Evolutionary conservation across 2,329 filamentous ascomycete genomes (phyloP).

Genomic region (Fusarium concolor): DNA sequence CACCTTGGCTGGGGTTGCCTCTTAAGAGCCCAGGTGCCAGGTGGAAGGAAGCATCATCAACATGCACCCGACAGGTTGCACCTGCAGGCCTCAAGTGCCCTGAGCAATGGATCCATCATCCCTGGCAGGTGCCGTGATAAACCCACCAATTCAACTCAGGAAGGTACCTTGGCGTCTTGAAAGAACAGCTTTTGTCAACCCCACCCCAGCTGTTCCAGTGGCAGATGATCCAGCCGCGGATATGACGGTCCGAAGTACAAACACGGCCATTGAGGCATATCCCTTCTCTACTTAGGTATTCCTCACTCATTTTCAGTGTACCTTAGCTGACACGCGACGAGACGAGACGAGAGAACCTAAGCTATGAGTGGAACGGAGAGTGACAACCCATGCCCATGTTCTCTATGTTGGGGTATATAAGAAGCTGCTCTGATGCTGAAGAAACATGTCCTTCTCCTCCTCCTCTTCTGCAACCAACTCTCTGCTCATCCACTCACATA

Average conservation of each 20-base stretch:
- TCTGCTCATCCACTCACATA: background rate
- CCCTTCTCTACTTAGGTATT: conserved; percentile 14
- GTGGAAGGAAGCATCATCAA: conserved; percentile 15
- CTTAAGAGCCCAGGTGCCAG: conserved; percentile 2
- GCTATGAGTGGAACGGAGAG: conserved; percentile 30
- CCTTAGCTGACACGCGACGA: conserved; percentile 20
- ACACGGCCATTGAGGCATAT: conserved; percentile 34
- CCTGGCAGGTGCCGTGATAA: conserved; percentile 25
- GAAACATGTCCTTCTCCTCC: conserved; percentile 4
- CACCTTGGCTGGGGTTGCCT: conserved; percentile 22
- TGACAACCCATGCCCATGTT: conserved; percentile 28
- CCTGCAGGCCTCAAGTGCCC: conserved; percentile 21
- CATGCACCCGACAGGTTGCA: background rate
- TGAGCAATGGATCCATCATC: conserved; percentile 1
- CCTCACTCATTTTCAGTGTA: conserved; percentile 11
- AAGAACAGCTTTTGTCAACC: conserved; percentile 28
- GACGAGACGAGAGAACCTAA: conserved; percentile 28
- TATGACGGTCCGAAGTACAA: conserved; percentile 61
- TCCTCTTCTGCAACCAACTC: conserved; percentile 11
- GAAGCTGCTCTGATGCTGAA: conserved; percentile 33
- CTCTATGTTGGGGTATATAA: conserved; percentile 43
- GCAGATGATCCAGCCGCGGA: conserved; percentile 57
- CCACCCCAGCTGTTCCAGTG: conserved; percentile 32
- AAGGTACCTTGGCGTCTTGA: conserved; percentile 30
- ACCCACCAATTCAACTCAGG: conserved; percentile 36